Base-by-base conservation (phyloP, 306 rosid genomes). In the Cucurbita argyrosperma region DNA sequence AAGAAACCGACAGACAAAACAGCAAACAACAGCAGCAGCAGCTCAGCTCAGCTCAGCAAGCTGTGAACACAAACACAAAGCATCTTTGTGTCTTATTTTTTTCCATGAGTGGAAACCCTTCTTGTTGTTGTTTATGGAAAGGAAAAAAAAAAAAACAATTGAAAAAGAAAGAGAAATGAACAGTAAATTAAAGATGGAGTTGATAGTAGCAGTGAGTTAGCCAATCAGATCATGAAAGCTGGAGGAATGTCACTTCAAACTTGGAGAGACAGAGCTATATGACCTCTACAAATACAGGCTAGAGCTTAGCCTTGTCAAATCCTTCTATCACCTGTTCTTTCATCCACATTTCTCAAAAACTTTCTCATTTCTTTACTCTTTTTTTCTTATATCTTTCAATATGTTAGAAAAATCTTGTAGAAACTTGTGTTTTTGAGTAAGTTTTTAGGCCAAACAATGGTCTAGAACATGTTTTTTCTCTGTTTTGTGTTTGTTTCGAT, bases 231-330 rank as follows among this genome's bases (percentile, higher is more conserved):
- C 39, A 49, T 70, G 74, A 70, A 70, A 70, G 60, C 30, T 70
- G 74, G 60, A 70, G 59, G 74, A 70, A 70, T 70, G 74, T 70
- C 74, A 70, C 15, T 70, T 70, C 74, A 69, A 12, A 69, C 58
- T 23, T 23, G 55, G 57, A 47, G 74, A 70, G 45, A 49, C 74
- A 50, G 15, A 49, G 60, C 74, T 70, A 70, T 70, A 70, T 30
- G 74, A 70, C 74, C 74, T 70, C 74, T 70, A 70, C 46, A 15
- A 70, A 70, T 51, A 51, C 74, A 39, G 74, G 46, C 74, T 70
- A 70, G 23, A 70, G 46, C 74, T 69, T 70, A 51, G 74, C 74
- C 74, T 70, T 70, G 74, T 70, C 74, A 70, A 70, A 70, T 70
- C 74, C 56, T 3, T 70, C 74, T 7, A 50, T 70, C 74, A 70